phyloP scores from a whole-genome alignment of 176 grass and related monocot genomes.

The Aechmea fasciata region DNA sequence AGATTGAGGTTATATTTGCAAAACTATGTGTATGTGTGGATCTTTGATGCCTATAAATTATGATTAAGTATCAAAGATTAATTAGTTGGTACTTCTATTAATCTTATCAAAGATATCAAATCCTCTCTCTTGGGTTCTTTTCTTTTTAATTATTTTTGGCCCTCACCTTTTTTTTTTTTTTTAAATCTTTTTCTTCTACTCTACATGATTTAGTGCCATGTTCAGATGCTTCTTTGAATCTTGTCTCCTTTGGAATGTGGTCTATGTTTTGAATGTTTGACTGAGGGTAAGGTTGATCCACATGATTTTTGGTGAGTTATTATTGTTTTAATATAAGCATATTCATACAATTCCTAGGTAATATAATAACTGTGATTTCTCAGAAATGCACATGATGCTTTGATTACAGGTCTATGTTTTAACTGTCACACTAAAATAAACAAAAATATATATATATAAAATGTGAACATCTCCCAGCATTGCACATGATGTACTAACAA shows the following conservation, averaged over 20 bases:
- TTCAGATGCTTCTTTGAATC: constrained; percentile 4
- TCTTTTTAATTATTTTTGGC: too few species aligned
- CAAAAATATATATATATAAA: constrained; percentile 3
- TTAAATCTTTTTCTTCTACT: neutral
- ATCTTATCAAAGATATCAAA: too few species aligned
- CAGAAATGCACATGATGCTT: neutral
- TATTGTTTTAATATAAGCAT: too few species aligned
- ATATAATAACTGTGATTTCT: neutral
- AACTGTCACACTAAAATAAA: constrained; percentile 3
- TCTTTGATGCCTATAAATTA: too few species aligned
- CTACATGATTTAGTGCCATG: constrained; percentile 10
- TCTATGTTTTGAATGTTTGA: neutral
- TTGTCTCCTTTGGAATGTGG: constrained; percentile 1
- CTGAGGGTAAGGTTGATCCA: too few species aligned
- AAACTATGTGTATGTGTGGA: too few species aligned
- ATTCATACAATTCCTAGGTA: neutral
- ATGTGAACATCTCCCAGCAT: constrained; percentile 3
- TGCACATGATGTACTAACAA: constrained; percentile 27
- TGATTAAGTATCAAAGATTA: too few species aligned
- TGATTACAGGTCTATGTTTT: neutral
- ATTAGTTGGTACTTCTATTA: too few species aligned
- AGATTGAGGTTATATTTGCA: too few species aligned
- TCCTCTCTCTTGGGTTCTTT: too few species aligned
- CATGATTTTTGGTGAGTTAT: too few species aligned
- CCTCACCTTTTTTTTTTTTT: neutral